Evolutionary conservation across 2,329 filamentous ascomycete genomes (phyloP).

Genomic region (Pestalotiopsis sp.): DNA sequence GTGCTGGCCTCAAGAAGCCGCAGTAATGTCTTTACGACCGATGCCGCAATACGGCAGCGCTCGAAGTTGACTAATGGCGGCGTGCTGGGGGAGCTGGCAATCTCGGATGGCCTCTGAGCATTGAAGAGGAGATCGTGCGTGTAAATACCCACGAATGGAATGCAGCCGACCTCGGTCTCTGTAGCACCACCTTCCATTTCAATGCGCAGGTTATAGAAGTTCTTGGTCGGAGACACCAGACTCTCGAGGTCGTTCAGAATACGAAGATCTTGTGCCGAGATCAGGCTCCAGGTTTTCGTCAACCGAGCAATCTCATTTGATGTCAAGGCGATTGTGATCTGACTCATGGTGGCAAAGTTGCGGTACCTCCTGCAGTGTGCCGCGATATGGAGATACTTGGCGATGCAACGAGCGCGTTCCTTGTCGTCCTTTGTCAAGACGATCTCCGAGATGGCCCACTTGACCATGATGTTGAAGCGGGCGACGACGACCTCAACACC

Average conservation of each 20-base stretch:
- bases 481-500: constrained; percentile 85
- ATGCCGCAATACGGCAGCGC: constrained; percentile 74
- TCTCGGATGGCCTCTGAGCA: constrained; percentile 75
- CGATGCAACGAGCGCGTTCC: constrained; percentile 75
- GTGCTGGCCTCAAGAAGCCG: constrained; percentile 79
- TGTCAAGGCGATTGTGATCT: constrained; percentile 76
- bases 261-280: constrained; percentile 66
- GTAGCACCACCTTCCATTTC: constrained; percentile 75
- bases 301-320: constrained; percentile 73
- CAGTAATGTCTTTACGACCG: constrained; percentile 78
- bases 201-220: constrained; percentile 75
- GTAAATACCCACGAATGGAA: constrained; percentile 83
- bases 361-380: constrained; percentile 74
- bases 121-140: constrained; percentile 85
- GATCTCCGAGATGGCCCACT: constrained; percentile 82
- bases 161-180: constrained; percentile 68
- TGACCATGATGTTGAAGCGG: constrained; percentile 86
- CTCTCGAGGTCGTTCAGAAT: constrained; percentile 71
- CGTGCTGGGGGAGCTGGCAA: constrained; percentile 67
- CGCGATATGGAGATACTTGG: constrained; percentile 83
- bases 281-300: constrained; percentile 70
- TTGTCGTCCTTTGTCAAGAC: constrained; percentile 73
- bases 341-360: constrained; percentile 84
- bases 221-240: constrained; percentile 75
- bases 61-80: constrained; percentile 83